Base-by-base conservation (phyloP, 768 basidiomycete species). In the Termitomyces sp. region DNA sequence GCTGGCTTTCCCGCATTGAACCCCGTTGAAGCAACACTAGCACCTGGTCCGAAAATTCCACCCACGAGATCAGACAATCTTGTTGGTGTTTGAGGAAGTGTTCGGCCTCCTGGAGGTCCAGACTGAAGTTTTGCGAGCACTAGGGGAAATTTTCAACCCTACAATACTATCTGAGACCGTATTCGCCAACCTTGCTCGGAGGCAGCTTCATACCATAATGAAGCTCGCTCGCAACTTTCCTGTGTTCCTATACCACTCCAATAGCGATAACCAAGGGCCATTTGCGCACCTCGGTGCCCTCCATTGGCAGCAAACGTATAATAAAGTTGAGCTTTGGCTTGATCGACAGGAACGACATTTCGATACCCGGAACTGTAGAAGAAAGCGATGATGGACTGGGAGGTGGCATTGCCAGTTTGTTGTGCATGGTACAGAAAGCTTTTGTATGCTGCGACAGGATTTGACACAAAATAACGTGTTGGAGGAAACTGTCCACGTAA, bases 201-300 rank as follows among this genome's bases (percentile, higher is more conserved):
- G 0, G 95, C 93, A 44, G 77, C 79, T 68, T 94, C 90, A 70
- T 98, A 99, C 89, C 93, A 98, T 30, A 83, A 82, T 56, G 93
- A 75, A 14, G 97, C 92, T 12, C 82, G 77, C 66, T 86, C 79
- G 72, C 97, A 98, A 65, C 87, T 86, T 70, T 98, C 94, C 55
- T 85, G 75, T 0, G 93, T 88, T 12, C 95, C 92, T 58, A 99
- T 97, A 1, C 97, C 97, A 41, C 91, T 88, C 95, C 95, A 98
- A 68, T 95, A 88, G 30, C 95, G 84, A 72, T 96, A 98, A 0
- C 88, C 97, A 35, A 98, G 78, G 2, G 93, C 86, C 92, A 96
- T 95, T 70, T 95, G 88, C 0, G 96, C 91, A 5, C 90, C 89
- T 65, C 87, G 86, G 73, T 95, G 83, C 0, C 89, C 92, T 2